Evolutionary conservation across 2,329 filamentous ascomycete genomes (phyloP).

Genomic region (Cercospora citrullina): DNA sequence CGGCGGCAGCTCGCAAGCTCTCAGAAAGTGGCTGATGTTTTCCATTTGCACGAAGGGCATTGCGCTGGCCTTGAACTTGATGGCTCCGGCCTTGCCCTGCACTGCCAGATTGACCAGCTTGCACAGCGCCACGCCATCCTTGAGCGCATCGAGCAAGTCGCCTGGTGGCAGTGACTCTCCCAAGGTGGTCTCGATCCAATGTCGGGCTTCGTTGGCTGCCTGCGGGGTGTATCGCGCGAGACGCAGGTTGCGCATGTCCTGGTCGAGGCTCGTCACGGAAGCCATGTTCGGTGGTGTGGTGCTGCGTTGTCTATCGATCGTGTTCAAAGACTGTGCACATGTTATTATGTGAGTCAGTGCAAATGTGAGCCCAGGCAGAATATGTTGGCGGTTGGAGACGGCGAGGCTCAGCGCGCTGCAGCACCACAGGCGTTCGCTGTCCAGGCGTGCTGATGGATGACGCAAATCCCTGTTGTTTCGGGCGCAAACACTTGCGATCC

Average conservation of each 20-base stretch:
- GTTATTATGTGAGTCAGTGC: not conserved
- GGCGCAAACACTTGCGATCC: not conserved
- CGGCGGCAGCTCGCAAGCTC: constrained; percentile 79
- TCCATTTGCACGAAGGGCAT: constrained; percentile 99
- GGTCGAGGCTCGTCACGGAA: constrained; percentile 88
- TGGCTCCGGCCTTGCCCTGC: constrained; percentile 71
- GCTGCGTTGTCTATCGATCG: not conserved
- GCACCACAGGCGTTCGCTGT: constrained; percentile 8
- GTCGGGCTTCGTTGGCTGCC: constrained; percentile 78
- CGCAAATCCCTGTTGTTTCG: not conserved
- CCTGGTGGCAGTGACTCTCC: constrained; percentile 69
- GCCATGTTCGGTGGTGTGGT: constrained; percentile 62
- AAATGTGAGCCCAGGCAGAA: not conserved
- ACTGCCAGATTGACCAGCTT: constrained; percentile 82
- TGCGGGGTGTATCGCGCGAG: constrained; percentile 89
- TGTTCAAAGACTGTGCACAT: constrained; percentile 1
- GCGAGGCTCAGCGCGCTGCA: constrained; percentile 10
- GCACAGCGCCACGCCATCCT: constrained; percentile 91
- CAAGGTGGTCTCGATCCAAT: constrained; percentile 82
- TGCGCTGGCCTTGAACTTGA: constrained; percentile 85
- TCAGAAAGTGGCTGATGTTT: constrained; percentile 95
- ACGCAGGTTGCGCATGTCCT: constrained; percentile 91
- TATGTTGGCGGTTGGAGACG: not conserved
- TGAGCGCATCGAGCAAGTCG: constrained; percentile 82
- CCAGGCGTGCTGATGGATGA: not conserved